Percentiles rank a stretch among this genome's conserved stretches.
These are phyloP conservation scores for Kurtzmaniella quercitrusa DNA, from an alignment of 1,139 yeast species.

Conservation along the genomic window DNA sequence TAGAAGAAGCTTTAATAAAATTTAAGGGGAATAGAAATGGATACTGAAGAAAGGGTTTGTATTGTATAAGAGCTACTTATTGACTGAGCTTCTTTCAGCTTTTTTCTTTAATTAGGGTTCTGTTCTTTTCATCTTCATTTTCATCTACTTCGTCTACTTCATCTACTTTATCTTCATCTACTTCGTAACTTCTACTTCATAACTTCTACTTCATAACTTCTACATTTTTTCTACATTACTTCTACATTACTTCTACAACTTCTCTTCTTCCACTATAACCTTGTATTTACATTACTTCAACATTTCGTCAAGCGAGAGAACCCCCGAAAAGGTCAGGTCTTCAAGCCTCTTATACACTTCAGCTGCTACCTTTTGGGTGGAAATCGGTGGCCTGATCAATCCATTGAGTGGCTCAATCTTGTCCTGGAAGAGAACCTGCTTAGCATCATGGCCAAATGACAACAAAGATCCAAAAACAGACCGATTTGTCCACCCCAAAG, in stretches of 20 bases:
- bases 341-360: conserved; percentile 53
- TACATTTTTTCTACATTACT: too few species aligned
- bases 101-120: too few species aligned
- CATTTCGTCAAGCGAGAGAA: conserved; percentile 55
- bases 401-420: conserved; percentile 33
- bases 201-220: too few species aligned
- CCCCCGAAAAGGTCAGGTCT: conserved; percentile 49
- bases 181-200: too few species aligned
- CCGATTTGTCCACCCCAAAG: conserved; percentile 26
- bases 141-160: too few species aligned
- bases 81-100: too few species aligned
- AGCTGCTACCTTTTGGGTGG: conserved; percentile 66
- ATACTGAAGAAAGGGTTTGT: not conserved
- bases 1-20: too few species aligned
- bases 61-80: too few species aligned
- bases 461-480: conserved; percentile 23
- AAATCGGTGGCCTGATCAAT: conserved; percentile 57
- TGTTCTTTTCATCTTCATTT: too few species aligned
- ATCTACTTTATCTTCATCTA: too few species aligned
- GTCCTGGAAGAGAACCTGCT: conserved; percentile 31
- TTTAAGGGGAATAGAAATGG: too few species aligned
- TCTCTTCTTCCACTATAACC: not conserved
- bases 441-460: conserved; percentile 37
- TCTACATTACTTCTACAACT: not conserved
- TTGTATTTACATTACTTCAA: conserved; percentile 4